Evolutionary conservation across 2,329 filamentous ascomycete genomes (phyloP).

Genomic region (Sphaerostilbella broomeana): DNA sequence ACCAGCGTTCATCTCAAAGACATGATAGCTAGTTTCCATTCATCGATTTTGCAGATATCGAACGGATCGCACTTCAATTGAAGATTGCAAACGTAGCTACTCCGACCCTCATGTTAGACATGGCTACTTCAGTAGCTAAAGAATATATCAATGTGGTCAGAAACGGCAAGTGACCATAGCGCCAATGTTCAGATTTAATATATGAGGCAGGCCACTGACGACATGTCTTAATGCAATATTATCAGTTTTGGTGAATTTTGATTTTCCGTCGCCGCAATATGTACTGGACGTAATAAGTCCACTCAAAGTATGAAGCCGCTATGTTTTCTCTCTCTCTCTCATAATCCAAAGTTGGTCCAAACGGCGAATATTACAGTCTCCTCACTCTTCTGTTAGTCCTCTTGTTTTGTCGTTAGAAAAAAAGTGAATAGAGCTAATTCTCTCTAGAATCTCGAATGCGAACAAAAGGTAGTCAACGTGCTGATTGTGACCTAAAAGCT

Average conservation of each 20-base stretch:
- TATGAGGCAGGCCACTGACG: neutral
- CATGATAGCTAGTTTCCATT: neutral
- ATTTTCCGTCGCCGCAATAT: constrained; percentile 29
- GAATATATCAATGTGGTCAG: too few relatives aligned
- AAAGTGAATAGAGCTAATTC: constrained; percentile 10
- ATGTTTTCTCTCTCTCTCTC: too few relatives aligned
- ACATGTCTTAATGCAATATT: constrained; percentile 40
- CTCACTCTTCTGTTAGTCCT: constrained; percentile 20
- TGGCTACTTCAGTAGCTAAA: too few relatives aligned
- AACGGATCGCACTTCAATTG: too few relatives aligned
- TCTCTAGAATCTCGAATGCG: neutral
- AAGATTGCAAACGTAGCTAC: too few relatives aligned
- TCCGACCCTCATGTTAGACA: too few relatives aligned
- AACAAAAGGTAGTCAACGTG: neutral
- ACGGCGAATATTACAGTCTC: constrained; percentile 22
- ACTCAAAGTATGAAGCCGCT: constrained; percentile 22
- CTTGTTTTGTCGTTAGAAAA: constrained; percentile 18
- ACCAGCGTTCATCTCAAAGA: too few relatives aligned
- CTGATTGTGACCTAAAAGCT: neutral
- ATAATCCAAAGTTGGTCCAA: constrained; percentile 28
- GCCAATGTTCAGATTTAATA: neutral
- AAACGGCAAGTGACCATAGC: too few relatives aligned
- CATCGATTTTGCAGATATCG: too few relatives aligned
- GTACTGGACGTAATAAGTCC: constrained; percentile 27
- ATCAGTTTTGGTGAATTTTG: constrained; percentile 33